Conservation (phyloP, 1,139 yeast genomes). For the Zygosaccharomyces sapae region DNA sequence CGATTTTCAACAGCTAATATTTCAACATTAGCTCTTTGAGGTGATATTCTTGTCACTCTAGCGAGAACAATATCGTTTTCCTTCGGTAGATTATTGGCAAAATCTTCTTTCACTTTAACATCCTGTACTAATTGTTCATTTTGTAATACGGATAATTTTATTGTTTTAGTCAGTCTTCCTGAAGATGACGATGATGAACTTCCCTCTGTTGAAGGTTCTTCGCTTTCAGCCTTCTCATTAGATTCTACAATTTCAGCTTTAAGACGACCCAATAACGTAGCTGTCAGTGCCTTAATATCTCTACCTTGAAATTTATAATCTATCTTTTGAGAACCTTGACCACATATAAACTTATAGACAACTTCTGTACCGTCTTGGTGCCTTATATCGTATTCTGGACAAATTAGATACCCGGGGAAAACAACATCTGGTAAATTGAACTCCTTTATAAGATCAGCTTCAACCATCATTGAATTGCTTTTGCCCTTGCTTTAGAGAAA, state of each 20-base stretch:
- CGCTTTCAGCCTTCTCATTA: conserved; percentile 18
- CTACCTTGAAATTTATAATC: conserved; percentile 26
- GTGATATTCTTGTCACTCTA: conserved; percentile 59
- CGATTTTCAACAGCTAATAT: conserved; percentile 74
- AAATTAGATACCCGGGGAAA: conserved; percentile 73
- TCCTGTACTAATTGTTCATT: conserved; percentile 20
- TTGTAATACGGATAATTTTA: conserved; percentile 21
- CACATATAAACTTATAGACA: conserved; percentile 43
- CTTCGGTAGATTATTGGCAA: conserved; percentile 62
- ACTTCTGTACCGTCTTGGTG: conserved; percentile 26
- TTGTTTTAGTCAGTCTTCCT: conserved; percentile 18
- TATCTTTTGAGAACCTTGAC: conserved; percentile 43
- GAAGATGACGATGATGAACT: conserved; percentile 5
- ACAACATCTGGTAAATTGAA: conserved; percentile 43
- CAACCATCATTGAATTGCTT: not conserved
- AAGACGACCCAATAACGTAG: conserved; percentile 66
- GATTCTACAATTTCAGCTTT: conserved; percentile 31
- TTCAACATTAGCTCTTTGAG: conserved; percentile 74
- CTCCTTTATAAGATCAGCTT: conserved; percentile 6
- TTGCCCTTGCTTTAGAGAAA: not conserved
- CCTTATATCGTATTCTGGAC: conserved; percentile 41
- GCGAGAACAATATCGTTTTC: conserved; percentile 84
- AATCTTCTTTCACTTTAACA: conserved; percentile 30
- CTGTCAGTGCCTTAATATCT: conserved; percentile 46
- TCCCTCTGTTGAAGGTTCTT: conserved; percentile 11